Conservation (phyloP, 768 basidiomycete genomes). For the Leucosporidium scottii region DNA sequence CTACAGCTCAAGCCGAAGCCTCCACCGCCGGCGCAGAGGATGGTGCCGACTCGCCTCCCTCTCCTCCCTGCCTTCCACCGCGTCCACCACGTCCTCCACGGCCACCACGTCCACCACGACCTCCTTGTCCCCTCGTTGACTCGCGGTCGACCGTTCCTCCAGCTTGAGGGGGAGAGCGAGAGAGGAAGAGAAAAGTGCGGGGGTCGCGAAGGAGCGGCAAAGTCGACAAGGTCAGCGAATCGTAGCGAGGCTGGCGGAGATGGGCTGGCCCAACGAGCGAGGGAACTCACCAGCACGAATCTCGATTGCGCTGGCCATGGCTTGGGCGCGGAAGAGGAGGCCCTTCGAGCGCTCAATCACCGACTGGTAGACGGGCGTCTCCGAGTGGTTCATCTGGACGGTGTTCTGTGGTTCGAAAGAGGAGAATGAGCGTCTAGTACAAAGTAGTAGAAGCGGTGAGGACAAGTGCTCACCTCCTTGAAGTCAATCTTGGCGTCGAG, state of each 20-base stretch:
- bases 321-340: conserved; percentile 78
- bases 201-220: too few relatives aligned
- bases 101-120: conserved; percentile 11
- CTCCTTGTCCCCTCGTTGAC: conserved; percentile 11
- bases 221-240: background rate
- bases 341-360: conserved; percentile 95
- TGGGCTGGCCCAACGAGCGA: too few relatives aligned
- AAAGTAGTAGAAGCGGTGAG: background rate
- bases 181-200: background rate
- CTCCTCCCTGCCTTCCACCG: conserved; percentile 7
- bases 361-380: conserved; percentile 81
- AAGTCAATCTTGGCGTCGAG: conserved; percentile 99
- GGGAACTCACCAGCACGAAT: conserved; percentile 25
- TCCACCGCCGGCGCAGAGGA: background rate
- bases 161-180: background rate
- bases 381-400: conserved; percentile 86
- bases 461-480: conserved; percentile 58
- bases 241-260: background rate
- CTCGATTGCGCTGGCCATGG: conserved; percentile 48
- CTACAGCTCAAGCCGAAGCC: background rate
- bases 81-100: conserved; percentile 9
- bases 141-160: conserved; percentile 28
- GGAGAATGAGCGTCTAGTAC: background rate
- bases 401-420: conserved; percentile 61
- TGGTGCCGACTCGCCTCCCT: background rate